These are phyloP conservation scores for Pyrenophora graminea DNA, from an alignment of 2,329 filamentous ascomycete species.

Conservation along the genomic window DNA sequence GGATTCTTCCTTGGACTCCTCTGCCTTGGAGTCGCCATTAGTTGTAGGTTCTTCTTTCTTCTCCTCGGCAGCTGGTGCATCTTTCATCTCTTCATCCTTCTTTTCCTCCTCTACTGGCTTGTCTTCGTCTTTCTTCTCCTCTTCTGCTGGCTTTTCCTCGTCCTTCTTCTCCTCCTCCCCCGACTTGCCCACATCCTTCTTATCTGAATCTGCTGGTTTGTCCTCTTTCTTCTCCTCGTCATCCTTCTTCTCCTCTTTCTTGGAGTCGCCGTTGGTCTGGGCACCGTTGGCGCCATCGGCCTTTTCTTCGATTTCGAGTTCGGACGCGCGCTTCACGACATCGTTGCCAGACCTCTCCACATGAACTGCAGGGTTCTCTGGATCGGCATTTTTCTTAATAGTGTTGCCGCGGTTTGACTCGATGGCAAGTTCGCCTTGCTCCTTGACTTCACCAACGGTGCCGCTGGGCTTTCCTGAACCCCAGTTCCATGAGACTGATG, in stretches of 20 bases:
- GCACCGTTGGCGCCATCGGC: constrained; percentile 38
- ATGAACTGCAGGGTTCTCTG: constrained; percentile 64
- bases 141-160: constrained; percentile 29
- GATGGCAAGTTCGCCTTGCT: constrained; percentile 63
- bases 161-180: constrained; percentile 37
- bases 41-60: constrained; percentile 26
- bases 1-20: constrained; percentile 18
- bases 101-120: constrained; percentile 26
- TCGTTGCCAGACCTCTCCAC: constrained; percentile 65
- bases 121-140: constrained; percentile 29
- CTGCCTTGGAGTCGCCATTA: constrained; percentile 23
- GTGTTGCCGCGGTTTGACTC: constrained; percentile 66
- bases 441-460: constrained; percentile 61
- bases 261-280: constrained; percentile 44
- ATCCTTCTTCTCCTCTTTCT: constrained; percentile 35
- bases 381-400: constrained; percentile 65
- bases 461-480: constrained; percentile 60
- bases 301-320: constrained; percentile 61
- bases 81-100: constrained; percentile 27
- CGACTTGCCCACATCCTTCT: constrained; percentile 37
- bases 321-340: constrained; percentile 66
- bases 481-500: constrained; percentile 68
- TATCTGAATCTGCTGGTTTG: constrained; percentile 33
- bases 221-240: constrained; percentile 44
- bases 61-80: constrained; percentile 1